These are phyloP conservation scores for Penicillium sp. DNA, from an alignment of 2,329 filamentous ascomycete genomes.

Conservation along the genomic window DNA sequence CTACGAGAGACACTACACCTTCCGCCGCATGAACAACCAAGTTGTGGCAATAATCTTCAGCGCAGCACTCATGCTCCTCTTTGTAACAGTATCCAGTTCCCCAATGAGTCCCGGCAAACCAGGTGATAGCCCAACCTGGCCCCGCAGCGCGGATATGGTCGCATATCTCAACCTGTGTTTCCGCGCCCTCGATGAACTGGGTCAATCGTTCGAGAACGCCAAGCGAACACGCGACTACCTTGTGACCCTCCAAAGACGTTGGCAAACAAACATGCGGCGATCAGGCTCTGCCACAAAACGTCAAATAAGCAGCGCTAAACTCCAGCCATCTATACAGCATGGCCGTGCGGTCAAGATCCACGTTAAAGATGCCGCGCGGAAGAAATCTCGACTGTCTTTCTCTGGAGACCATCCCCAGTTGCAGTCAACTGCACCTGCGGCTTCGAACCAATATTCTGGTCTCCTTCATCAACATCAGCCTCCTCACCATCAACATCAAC, in stretches of 20 bases:
- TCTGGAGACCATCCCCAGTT: neutral
- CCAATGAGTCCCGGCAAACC: slow-evolving; percentile 23
- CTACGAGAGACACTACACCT: slow-evolving; percentile 45
- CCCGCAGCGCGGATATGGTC: slow-evolving; percentile 33
- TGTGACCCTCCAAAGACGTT: slow-evolving; percentile 39
- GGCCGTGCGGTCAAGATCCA: neutral
- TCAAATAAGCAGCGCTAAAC: slow-evolving; percentile 26
- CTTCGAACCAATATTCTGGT: slow-evolving; percentile 1
- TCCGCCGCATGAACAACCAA: slow-evolving; percentile 46
- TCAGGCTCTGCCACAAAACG: slow-evolving; percentile 31
- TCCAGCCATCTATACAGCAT: slow-evolving; percentile 13
- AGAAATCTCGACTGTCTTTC: slow-evolving; percentile 24
- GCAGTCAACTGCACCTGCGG: neutral
- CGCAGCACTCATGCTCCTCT: slow-evolving; percentile 43
- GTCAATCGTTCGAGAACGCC: slow-evolving; percentile 43
- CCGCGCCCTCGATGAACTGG: slow-evolving; percentile 44
- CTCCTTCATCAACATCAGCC: neutral
- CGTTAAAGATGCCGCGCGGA: slow-evolving; percentile 19
- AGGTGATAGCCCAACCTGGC: slow-evolving; percentile 22
- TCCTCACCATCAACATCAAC: slow-evolving; percentile 4
- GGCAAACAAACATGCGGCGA: slow-evolving; percentile 39
- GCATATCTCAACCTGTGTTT: slow-evolving; percentile 44
- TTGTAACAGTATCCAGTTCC: slow-evolving; percentile 38
- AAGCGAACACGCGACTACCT: slow-evolving; percentile 42
- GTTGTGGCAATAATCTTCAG: slow-evolving; percentile 48